Base-by-base conservation (phyloP, 768 basidiomycete species). In the Pleurotus djamor region DNA sequence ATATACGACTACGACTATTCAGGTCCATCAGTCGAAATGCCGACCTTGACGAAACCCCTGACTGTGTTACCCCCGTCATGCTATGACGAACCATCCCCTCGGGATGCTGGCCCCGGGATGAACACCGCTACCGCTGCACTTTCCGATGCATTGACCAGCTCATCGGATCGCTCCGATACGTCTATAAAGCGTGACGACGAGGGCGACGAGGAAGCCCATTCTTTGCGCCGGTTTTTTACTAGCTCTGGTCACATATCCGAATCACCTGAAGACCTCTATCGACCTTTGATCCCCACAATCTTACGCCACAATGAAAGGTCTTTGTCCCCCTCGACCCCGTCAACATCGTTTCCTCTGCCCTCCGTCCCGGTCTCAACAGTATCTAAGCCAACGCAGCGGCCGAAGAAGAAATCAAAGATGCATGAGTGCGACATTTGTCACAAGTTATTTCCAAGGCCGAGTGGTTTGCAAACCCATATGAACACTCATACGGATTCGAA, bases 391-490 rank as follows among this genome's bases (percentile, higher is more conserved):
- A 4, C 16, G 45, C 49, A 50, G 16, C 48, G 58, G 21, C 58
- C 48, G 61, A 78, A 75, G 68, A 82, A 78, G 65, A 81, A 79
- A 65, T 72, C 76, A 2, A 85, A 83, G 66, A 84, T 83, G 83
- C 84, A 85, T 54, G 67, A 70, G 37, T 85, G 83, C 60, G 66
- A 72, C 45, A 68, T 83, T 5, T 85, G 84, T 60, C 64, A 67
- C 8, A 84, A 84, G 65, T 66, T 73, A 58, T 85, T 85, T 65
- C 82, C 83, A 9, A 82, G 82, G 33, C 84, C 83, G 2, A 84
- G 83, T 63, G 83, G 82, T 17, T 71, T 86, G 21, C 69, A 71
- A 49, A 84, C 83, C 5, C 84, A 86, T 64, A 83, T 85, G 82
- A 83, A 83, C 63, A 79, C 77, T 0, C 84, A 86, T 64, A 81